Evolutionary conservation across 306 rosid genomes (phyloP), one percentile per base, ranked within the genome.

Genomic region (Echinosophora koreensis): DNA sequence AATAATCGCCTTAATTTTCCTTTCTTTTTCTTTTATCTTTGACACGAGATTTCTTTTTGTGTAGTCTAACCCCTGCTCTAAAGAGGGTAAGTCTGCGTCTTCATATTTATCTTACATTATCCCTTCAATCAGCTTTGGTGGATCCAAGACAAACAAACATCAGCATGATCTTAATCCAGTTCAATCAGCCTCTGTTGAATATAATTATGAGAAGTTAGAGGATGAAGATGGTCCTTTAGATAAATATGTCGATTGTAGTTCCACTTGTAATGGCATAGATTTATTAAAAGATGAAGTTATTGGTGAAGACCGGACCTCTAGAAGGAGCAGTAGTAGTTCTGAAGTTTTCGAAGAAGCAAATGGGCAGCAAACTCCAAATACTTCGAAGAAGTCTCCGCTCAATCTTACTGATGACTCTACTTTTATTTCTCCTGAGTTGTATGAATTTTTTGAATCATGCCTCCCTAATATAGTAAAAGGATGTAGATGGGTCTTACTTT

Each of bases 401-500:
- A 79, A 87, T 81, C 90, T 92, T 77, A 72, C 86, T 66, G 92
- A 89, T 38, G 90, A 87, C 41, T 96, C 99, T 5, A 82, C 57
- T 70, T 96, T 96, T 56, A 90, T 96, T 79, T 87, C 94, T 55
- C 66, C 90, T 0, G 86, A 89, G 42, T 82, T 96, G 84, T 86
- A 81, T 74, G 97, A 91, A 55, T 96, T 96, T 81, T 86, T 96
- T 35, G 85, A 78, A 79, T 88, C 88, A 11, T 93, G 93, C 66
- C 90, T 96, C 71, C 99, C 99, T 66, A 96, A 96, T 81, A 96
- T 96, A 30, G 99, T 96, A 66, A 96, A 87, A 76, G 99, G 99
- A 39, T 81, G 99, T 83, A 89, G 87, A 68, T 96, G 99, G 99
- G 86, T 84, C 73, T 78, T 93, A 80, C 77, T 96, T 66, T 96